Percentiles rank a stretch among this genome's conserved stretches.
phyloP scores from a whole-genome alignment of 441 rosid species.

The Mallotus repandus region DNA sequence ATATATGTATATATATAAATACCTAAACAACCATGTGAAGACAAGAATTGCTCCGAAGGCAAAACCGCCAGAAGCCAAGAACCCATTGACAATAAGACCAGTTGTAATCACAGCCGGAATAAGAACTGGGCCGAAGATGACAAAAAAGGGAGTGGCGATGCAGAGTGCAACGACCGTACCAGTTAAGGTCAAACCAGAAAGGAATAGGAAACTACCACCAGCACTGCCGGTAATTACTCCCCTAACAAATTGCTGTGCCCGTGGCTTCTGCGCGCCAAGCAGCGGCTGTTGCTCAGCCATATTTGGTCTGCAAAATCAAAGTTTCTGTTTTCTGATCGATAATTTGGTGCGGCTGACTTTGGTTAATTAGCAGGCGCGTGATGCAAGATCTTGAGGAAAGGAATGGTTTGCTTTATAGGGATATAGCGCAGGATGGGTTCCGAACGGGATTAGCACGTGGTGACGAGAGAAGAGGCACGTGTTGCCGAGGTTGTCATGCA shows the following conservation, averaged over 20 bases:
- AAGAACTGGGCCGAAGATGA: slow-evolving; percentile 80
- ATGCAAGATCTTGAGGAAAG: background rate
- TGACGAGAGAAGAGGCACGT: slow-evolving; percentile 39
- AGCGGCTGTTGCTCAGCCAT: slow-evolving; percentile 44
- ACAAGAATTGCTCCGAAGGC: slow-evolving; percentile 68
- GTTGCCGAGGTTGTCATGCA: slow-evolving; percentile 61
- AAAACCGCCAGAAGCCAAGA: slow-evolving; percentile 77
- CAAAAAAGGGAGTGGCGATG: slow-evolving; percentile 74
- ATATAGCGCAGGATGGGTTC: background rate
- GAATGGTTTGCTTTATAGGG: slow-evolving; percentile 26
- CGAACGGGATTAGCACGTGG: slow-evolving; percentile 29
- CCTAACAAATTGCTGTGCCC: slow-evolving; percentile 63
- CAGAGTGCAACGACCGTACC: slow-evolving; percentile 75
- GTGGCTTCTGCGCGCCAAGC: slow-evolving; percentile 26
- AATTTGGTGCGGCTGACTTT: too few species aligned
- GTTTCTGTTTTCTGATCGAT: background rate
- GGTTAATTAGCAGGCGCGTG: background rate
- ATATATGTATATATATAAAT: slow-evolving; percentile 9
- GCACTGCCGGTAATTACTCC: slow-evolving; percentile 72
- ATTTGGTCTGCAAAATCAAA: slow-evolving; percentile 8
- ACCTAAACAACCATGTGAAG: slow-evolving; percentile 85
- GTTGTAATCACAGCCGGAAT: slow-evolving; percentile 66
- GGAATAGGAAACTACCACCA: slow-evolving; percentile 70
- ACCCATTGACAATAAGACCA: slow-evolving; percentile 51
- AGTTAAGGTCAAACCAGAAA: slow-evolving; percentile 64